These are phyloP conservation scores for Penicillium crystallinum DNA, from an alignment of 495 filamentous ascomycete genomes.

Conservation along the genomic window DNA sequence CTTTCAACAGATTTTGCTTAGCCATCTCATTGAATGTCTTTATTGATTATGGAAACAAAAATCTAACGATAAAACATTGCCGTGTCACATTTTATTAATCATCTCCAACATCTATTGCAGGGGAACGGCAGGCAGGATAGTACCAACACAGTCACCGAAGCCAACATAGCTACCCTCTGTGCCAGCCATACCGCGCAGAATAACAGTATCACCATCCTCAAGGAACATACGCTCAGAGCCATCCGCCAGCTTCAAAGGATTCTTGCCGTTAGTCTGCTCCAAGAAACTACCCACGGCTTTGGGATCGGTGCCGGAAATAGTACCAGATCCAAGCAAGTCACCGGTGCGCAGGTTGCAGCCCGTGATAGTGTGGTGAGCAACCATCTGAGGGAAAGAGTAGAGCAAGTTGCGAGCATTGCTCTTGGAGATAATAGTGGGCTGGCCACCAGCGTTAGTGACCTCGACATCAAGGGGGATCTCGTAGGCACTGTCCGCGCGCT, in stretches of 20 bases:
- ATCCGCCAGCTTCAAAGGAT: constrained; percentile 58
- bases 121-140: constrained; percentile 43
- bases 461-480: constrained; percentile 74
- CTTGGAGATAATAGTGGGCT: constrained; percentile 57
- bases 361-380: constrained; percentile 82
- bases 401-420: constrained; percentile 70
- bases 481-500: constrained; percentile 56
- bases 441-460: constrained; percentile 60
- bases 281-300: constrained; percentile 68
- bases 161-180: constrained; percentile 60
- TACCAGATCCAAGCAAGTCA: constrained; percentile 84
- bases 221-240: constrained; percentile 72
- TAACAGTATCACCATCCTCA: constrained; percentile 78
- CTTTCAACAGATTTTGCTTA: too few relatives aligned
- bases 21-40: too few relatives aligned
- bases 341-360: constrained; percentile 80
- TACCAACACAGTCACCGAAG: constrained; percentile 67
- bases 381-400: constrained; percentile 92
- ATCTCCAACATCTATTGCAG: constrained; percentile 11
- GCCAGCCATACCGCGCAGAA: constrained; percentile 62
- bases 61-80: too few relatives aligned
- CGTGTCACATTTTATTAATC: background rate
- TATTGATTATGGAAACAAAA: too few relatives aligned
- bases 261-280: constrained; percentile 71
- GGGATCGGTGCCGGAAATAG: constrained; percentile 69